Evolutionary conservation across 352 stramenopile genomes (phyloP).

Genomic region (Phytopythium litorale): DNA sequence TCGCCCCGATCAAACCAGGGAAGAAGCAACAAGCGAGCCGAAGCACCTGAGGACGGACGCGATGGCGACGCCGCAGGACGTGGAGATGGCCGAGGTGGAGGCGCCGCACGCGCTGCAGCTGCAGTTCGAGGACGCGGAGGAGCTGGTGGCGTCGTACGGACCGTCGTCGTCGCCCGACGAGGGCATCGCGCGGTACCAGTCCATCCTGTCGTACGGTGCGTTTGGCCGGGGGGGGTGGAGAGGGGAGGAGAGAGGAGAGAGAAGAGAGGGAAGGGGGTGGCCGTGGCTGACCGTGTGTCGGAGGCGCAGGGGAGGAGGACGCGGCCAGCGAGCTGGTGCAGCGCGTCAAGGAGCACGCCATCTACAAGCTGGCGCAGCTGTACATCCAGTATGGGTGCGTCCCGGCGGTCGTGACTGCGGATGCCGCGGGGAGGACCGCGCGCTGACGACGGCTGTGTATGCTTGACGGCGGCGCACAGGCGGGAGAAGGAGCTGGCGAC

Average conservation of each 20-base stretch:
- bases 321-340: conserved; percentile 69
- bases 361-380: conserved; percentile 93
- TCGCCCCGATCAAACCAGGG: too few relatives aligned
- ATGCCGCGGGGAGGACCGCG: too few relatives aligned
- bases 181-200: conserved; percentile 60
- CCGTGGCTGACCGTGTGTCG: conserved; percentile 1
- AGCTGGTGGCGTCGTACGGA: conserved; percentile 34
- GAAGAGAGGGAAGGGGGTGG: too few relatives aligned
- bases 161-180: conserved; percentile 31
- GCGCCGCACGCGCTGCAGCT: conserved; percentile 66
- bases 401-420: too few relatives aligned
- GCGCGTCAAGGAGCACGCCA: conserved; percentile 93
- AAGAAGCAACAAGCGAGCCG: too few relatives aligned
- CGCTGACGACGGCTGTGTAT: neutral
- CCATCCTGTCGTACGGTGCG: conserved; percentile 71
- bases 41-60: neutral
- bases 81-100: conserved; percentile 54
- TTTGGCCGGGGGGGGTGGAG: neutral
- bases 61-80: conserved; percentile 8
- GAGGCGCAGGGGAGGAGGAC: conserved; percentile 45
- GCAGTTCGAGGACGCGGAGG: conserved; percentile 72
- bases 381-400: conserved; percentile 85
- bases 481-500: conserved; percentile 85
- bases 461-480: conserved; percentile 15
- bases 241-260: neutral